Conservation (phyloP, 1,284 basidiomycete species). For the Melampsora allii-populina region DNA sequence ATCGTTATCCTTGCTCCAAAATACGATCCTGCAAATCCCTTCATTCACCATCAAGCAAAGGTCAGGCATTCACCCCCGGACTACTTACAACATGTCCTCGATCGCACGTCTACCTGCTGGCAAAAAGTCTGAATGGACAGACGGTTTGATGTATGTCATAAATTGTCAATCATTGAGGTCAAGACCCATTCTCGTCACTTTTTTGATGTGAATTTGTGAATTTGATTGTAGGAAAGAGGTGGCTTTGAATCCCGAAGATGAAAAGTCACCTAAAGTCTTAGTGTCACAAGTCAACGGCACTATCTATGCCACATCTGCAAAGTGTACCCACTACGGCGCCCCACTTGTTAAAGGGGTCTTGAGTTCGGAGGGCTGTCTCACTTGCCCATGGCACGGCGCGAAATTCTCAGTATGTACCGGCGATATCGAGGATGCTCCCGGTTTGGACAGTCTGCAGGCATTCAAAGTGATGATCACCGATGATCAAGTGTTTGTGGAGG, state of each 20-base stretch:
- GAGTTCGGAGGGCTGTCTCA: slow-evolving; percentile 50
- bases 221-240: slow-evolving; percentile 27
- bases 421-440: slow-evolving; percentile 78
- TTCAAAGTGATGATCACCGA: slow-evolving; percentile 68
- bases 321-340: slow-evolving; percentile 53
- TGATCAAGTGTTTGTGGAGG: slow-evolving; percentile 76
- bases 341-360: slow-evolving; percentile 51
- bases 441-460: slow-evolving; percentile 74
- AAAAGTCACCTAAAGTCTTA: slow-evolving; percentile 44
- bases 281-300: slow-evolving; percentile 51
- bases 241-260: slow-evolving; percentile 17
- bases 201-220: background rate
- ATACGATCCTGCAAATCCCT: background rate
- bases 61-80: background rate
- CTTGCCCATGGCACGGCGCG: slow-evolving; percentile 53
- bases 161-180: background rate
- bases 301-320: slow-evolving; percentile 51
- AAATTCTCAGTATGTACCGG: slow-evolving; percentile 50
- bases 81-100: slow-evolving; percentile 6
- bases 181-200: background rate
- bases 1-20: too few species aligned
- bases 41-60: background rate
- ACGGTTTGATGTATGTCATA: slow-evolving; percentile 27
- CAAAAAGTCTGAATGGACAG: slow-evolving; percentile 20
- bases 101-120: slow-evolving; percentile 27